Conservation (phyloP, 1,139 yeast genomes). For the Kurtzmaniella quercitrusa region DNA sequence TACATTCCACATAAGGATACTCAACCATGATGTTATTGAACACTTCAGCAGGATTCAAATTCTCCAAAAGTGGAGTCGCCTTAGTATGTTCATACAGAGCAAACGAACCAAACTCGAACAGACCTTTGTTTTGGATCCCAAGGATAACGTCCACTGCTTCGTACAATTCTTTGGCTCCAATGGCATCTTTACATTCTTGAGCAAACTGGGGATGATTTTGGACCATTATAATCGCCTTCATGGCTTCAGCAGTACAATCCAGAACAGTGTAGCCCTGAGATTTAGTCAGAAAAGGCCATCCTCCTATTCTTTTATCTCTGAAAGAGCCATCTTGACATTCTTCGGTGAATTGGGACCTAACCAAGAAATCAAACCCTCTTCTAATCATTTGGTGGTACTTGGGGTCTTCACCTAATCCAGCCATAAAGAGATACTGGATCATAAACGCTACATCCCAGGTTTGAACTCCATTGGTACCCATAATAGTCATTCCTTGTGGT, state of each 20-base stretch:
- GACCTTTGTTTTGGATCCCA: constrained; percentile 69
- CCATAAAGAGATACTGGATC: constrained; percentile 74
- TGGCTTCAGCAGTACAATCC: constrained; percentile 95
- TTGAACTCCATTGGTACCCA: constrained; percentile 98
- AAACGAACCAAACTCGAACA: constrained; percentile 85
- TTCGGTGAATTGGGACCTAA: constrained; percentile 79
- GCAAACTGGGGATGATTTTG: constrained; percentile 55
- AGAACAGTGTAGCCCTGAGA: constrained; percentile 95
- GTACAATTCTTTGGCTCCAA: constrained; percentile 50
- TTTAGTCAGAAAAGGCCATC: constrained; percentile 95
- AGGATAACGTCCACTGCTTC: constrained; percentile 68
- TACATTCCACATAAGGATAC: constrained; percentile 96
- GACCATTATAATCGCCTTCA: constrained; percentile 92
- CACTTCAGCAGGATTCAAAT: constrained; percentile 92
- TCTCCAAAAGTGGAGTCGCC: constrained; percentile 73
- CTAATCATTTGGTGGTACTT: constrained; percentile 62
- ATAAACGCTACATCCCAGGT: constrained; percentile 96
- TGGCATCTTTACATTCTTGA: constrained; percentile 35
- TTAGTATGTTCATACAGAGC: constrained; percentile 87
- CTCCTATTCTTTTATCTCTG: constrained; percentile 85
- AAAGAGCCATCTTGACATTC: constrained; percentile 76
- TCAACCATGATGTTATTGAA: constrained; percentile 98
- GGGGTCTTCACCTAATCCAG: constrained; percentile 72
- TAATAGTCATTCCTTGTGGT: constrained; percentile 84
- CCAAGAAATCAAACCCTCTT: constrained; percentile 64